Evolutionary conservation across 1,139 yeast genomes (phyloP).

Genomic region (Saccharomyces hybrid): DNA sequence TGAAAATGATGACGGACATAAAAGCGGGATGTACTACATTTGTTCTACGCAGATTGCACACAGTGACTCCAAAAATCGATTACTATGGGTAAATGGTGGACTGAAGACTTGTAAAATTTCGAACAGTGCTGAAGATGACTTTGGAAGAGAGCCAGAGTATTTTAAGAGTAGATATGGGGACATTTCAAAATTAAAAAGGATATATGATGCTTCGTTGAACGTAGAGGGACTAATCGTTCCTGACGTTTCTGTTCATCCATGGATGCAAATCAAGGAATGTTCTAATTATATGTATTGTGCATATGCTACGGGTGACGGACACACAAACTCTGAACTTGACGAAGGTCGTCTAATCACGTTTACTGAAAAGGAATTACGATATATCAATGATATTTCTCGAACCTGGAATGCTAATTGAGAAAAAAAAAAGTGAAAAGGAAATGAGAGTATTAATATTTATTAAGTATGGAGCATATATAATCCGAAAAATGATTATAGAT

Average conservation of each 20-base stretch:
- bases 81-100: conserved; percentile 67
- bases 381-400: conserved; percentile 13
- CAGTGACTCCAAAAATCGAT: conserved; percentile 37
- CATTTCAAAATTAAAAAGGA: conserved; percentile 23
- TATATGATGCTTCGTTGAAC: conserved; percentile 25
- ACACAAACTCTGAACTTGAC: conserved; percentile 3
- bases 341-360: conserved; percentile 18
- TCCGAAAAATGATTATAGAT: not conserved
- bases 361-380: conserved; percentile 6
- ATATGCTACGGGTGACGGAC: conserved; percentile 9
- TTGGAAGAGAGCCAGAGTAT: conserved; percentile 26
- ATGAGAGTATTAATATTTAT: not conserved
- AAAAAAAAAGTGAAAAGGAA: too few relatives aligned
- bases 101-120: conserved; percentile 50
- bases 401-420: conserved; percentile 19
- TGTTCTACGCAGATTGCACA: conserved; percentile 71
- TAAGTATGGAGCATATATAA: not conserved
- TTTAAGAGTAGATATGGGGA: conserved; percentile 33
- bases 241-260: conserved; percentile 14
- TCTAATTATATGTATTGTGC: conserved; percentile 29
- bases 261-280: conserved; percentile 29
- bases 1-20: conserved; percentile 6
- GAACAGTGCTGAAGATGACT: conserved; percentile 32
- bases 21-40: conserved; percentile 30
- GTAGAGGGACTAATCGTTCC: conserved; percentile 30